phyloP scores from a whole-genome alignment of 805 yeast species.

The Myxozyma neglecta region DNA sequence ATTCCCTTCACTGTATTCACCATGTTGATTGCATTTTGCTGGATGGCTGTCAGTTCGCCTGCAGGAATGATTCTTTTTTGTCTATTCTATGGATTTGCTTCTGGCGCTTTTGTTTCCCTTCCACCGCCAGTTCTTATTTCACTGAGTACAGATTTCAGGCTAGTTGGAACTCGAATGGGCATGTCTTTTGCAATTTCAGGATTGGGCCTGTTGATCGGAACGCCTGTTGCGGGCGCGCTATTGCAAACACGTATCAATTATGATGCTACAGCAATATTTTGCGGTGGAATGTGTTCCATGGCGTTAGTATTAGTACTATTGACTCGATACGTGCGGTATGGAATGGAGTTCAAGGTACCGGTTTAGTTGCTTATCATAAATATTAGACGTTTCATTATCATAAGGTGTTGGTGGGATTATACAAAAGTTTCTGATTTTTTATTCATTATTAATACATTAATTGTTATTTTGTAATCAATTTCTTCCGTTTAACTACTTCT shows the following conservation, averaged over 20 bases:
- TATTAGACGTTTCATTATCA: not conserved
- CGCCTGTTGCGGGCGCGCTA: constrained; percentile 39
- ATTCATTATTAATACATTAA: not conserved
- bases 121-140: constrained; percentile 39
- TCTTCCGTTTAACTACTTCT: too few relatives aligned
- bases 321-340: constrained; percentile 5
- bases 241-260: constrained; percentile 33
- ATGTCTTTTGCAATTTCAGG: constrained; percentile 58
- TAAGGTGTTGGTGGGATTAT: not conserved
- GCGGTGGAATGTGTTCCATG: constrained; percentile 20
- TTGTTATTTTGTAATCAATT: not conserved
- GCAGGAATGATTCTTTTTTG: constrained; percentile 39
- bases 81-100: constrained; percentile 38
- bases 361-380: not conserved
- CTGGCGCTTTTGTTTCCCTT: constrained; percentile 41
- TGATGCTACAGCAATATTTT: constrained; percentile 17
- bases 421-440: not conserved
- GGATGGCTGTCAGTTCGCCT: constrained; percentile 40
- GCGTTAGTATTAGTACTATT: constrained; percentile 6
- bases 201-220: constrained; percentile 43
- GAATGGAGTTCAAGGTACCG: not conserved
- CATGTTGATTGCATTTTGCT: constrained; percentile 39
- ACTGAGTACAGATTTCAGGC: constrained; percentile 33
- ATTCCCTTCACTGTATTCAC: constrained; percentile 39
- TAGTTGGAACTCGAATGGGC: constrained; percentile 53